These are phyloP conservation scores for Podochytrium sp. DNA, from an alignment of 192 early-diverging fungal species.

Conservation along the genomic window DNA sequence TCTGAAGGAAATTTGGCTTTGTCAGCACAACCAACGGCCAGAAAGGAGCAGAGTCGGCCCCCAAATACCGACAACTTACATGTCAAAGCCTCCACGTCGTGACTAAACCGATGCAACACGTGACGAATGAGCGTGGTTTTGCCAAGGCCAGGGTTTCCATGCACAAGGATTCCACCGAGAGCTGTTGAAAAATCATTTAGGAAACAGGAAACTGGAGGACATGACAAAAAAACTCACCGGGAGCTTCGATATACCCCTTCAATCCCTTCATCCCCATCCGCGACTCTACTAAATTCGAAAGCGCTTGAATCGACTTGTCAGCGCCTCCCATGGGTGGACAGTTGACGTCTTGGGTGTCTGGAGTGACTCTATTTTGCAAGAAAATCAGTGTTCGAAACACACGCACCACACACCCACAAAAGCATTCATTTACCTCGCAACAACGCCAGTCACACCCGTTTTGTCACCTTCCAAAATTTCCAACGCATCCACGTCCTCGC, in stretches of 20 bases:
- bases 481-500: not conserved
- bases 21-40: not conserved
- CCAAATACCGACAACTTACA: conserved; percentile 31
- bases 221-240: conserved; percentile 8
- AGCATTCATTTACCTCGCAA: too few relatives aligned
- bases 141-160: conserved; percentile 44
- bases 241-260: conserved; percentile 1
- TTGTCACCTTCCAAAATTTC: too few relatives aligned
- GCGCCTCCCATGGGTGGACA: conserved; percentile 21
- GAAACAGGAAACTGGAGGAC: not conserved
- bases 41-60: not conserved
- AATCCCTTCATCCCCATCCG: not conserved
- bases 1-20: conserved; percentile 44
- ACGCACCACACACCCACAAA: too few relatives aligned
- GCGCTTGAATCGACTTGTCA: not conserved
- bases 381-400: too few relatives aligned
- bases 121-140: conserved; percentile 38
- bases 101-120: conserved; percentile 25
- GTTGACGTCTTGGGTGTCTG: conserved; percentile 3
- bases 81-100: conserved; percentile 27
- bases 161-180: conserved; percentile 40
- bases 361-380: too few relatives aligned
- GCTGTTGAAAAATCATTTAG: conserved; percentile 12
- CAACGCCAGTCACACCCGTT: too few relatives aligned
- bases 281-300: not conserved